Evolutionary conservation across 805 yeast species (phyloP), one percentile per base, ranked within the genome.

Genomic region (Starmerella bombicola): DNA sequence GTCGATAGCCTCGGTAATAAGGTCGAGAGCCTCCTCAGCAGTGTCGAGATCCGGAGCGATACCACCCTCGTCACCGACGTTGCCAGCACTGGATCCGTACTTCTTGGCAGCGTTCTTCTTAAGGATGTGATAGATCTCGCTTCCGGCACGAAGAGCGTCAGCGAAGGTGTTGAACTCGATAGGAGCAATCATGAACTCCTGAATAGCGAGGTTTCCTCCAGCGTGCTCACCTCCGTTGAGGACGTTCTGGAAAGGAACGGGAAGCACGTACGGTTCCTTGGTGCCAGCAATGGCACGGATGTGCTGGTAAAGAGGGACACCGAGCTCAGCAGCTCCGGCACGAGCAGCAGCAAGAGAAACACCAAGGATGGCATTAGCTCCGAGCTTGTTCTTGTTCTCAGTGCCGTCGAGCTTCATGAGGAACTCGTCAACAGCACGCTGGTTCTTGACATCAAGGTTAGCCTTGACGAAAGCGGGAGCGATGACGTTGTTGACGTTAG

Each of bases 61-160:
- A 78, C 98, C 98, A 80, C 98, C 98, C 76, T 88, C 98, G 70
- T 88, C 98, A 78, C 98, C 98, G 65, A 88, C 98, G 73, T 88
- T 88, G 71, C 95, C 97, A 61, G 98, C 98, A 51, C 93, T 79
- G 63, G 83, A 80, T 65, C 98, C 98, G 80, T 88, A 91, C 67
- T 71, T 74, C 78, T 83, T 79, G 78, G 83, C 82, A 67, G 97
- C 80, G 60, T 81, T 71, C 53, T 86, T 68, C 76, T 91, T 91
- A 68, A 88, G 78, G 71, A 74, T 73, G 78, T 88, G 97, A 91
- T 88, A 88, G 57, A 86, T 95, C 75, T 88, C 98, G 50, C 95
- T 67, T 66, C 97, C 97, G 54, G 83, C 81, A 75, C 95, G 83
- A 67, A 91, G 69, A 58, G 94, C 97, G 71, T 88, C 97, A 53